Conservation (phyloP, 805 yeast species). For the Candida corydali region DNA sequence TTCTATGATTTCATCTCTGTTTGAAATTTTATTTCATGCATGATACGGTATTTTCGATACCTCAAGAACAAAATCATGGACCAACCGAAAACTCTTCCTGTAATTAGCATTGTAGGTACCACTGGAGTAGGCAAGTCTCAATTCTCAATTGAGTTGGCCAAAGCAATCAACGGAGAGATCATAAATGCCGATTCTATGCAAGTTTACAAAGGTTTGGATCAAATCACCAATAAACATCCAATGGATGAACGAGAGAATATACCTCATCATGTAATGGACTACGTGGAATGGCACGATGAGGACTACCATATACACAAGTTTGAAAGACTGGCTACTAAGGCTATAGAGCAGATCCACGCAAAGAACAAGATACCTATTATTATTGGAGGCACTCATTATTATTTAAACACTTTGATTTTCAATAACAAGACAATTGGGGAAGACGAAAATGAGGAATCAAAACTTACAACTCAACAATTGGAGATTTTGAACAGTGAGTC, state of each 20-base stretch:
- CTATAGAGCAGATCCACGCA: constrained; percentile 60
- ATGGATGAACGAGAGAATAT: constrained; percentile 67
- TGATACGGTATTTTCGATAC: constrained; percentile 4
- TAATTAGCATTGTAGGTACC: constrained; percentile 79
- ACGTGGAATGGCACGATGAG: constrained; percentile 72
- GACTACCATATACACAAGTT: constrained; percentile 81
- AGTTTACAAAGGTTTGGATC: constrained; percentile 68
- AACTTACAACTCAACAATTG: constrained; percentile 23
- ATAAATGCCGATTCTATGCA: constrained; percentile 98
- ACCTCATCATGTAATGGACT: constrained; percentile 85
- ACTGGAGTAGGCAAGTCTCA: constrained; percentile 97
- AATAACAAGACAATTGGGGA: constrained; percentile 57
- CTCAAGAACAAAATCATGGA: constrained; percentile 2
- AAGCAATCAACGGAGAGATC: constrained; percentile 75
- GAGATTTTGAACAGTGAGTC: constrained; percentile 55
- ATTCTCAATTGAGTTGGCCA: constrained; percentile 74
- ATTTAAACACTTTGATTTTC: constrained; percentile 73
- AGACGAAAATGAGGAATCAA: constrained; percentile 19
- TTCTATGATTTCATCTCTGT: no score
- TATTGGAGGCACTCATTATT: constrained; percentile 96
- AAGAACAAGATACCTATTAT: constrained; percentile 78
- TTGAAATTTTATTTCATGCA: no score
- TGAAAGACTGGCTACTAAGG: constrained; percentile 60
- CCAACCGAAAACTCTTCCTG: constrained; percentile 3
- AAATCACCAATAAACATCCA: constrained; percentile 92